Conservation (phyloP, 805 yeast species). For the Spathaspora sp. region DNA sequence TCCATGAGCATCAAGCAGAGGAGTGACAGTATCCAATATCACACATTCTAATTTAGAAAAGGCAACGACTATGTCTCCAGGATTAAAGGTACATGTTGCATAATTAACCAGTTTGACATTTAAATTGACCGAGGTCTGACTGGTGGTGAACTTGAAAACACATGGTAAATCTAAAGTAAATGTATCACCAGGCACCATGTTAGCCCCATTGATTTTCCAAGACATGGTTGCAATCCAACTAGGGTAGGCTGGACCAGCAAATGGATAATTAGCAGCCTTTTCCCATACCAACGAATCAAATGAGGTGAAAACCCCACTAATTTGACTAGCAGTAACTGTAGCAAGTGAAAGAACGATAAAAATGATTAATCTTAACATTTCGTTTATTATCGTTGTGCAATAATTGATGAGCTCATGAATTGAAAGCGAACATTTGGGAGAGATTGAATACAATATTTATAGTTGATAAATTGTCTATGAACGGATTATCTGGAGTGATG, state of each 20-base stretch:
- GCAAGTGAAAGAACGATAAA: not conserved
- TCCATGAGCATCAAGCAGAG: constrained; percentile 9
- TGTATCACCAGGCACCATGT: constrained; percentile 21
- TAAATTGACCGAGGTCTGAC: constrained; percentile 10
- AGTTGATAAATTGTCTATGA: too few species aligned
- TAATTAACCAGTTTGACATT: constrained; percentile 7
- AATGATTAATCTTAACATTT: not conserved
- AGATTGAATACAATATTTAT: too few species aligned
- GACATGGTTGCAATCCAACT: constrained; percentile 17
- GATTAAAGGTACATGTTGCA: constrained; percentile 17
- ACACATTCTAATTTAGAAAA: constrained; percentile 12
- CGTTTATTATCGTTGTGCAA: too few species aligned
- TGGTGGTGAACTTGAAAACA: constrained; percentile 18
- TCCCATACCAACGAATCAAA: constrained; percentile 10
- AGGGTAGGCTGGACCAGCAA: constrained; percentile 4
- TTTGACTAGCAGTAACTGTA: not conserved
- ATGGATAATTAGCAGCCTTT: constrained; percentile 1
- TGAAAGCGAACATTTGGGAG: too few species aligned
- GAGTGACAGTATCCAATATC: constrained; percentile 1
- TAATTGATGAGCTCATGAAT: too few species aligned
- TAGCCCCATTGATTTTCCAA: constrained; percentile 17
- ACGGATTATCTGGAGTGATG: too few species aligned
- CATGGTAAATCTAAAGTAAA: constrained; percentile 23
- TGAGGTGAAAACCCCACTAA: constrained; percentile 14
- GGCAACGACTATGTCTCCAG: constrained; percentile 15